Percentiles rank a stretch among this genome's conserved stretches.
Evolutionary conservation across 768 basidiomycete genomes (phyloP).

Genomic region (Tylopilus vinaceipallidus): DNA sequence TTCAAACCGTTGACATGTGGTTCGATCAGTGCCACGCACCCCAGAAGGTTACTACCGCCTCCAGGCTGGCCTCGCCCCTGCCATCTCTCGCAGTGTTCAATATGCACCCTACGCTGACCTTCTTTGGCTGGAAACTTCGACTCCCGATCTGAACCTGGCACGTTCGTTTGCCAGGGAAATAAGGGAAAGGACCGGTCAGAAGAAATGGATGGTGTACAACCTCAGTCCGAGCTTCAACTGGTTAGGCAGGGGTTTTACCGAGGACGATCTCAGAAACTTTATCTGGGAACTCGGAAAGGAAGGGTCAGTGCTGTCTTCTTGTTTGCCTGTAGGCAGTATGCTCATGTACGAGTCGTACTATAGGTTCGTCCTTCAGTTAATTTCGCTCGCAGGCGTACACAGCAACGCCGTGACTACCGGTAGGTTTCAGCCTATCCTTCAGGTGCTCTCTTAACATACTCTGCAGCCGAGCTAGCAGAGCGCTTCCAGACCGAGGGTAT

Average conservation of each 20-base stretch:
- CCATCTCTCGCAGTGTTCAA: conserved; percentile 73
- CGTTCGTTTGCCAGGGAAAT: conserved; percentile 75
- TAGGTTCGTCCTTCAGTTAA: conserved; percentile 84
- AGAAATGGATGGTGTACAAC: conserved; percentile 87
- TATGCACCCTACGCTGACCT: conserved; percentile 89
- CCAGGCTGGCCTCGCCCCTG: conserved; percentile 76
- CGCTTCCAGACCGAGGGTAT: conserved; percentile 86
- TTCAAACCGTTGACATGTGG: neutral
- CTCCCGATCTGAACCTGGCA: conserved; percentile 81
- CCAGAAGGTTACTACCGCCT: conserved; percentile 92
- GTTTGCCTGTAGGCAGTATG: neutral
- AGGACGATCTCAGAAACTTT: conserved; percentile 77
- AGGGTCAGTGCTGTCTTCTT: conserved; percentile 46
- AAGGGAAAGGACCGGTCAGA: conserved; percentile 57
- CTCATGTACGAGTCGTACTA: conserved; percentile 6
- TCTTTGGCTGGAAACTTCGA: conserved; percentile 91
- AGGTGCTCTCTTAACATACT: conserved; percentile 4
- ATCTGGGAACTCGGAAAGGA: conserved; percentile 90
- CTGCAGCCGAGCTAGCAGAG: conserved; percentile 70
- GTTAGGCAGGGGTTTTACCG: conserved; percentile 77
- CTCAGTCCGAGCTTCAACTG: conserved; percentile 94
- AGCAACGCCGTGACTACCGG: conserved; percentile 77
- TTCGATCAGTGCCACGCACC: conserved; percentile 71
- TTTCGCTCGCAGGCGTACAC: conserved; percentile 90
- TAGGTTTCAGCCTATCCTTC: conserved; percentile 29